Evolutionary conservation across 169 alveolate species (phyloP), one percentile per base, ranked within the genome.

Genomic region (Plasmodium fragile): DNA sequence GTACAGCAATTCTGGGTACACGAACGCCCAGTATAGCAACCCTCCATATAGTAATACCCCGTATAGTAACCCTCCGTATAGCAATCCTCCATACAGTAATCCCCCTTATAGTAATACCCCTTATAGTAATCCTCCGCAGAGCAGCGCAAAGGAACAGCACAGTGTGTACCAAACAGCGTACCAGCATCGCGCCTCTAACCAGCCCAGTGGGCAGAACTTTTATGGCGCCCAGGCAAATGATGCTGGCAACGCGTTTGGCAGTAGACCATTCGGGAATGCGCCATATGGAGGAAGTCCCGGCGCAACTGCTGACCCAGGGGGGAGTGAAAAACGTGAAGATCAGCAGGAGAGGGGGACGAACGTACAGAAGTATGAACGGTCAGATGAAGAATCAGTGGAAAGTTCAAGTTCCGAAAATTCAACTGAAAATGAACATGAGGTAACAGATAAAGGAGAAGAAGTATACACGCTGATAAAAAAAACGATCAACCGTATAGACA

Each of bases 401-500:
- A 87, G 89, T 71, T 87, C 93, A 5, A 87, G 93, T 53, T 83
- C 78, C 69, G 89, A 87, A 39, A 41, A 77, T 13, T 77, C 82
- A 22, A 87, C 89, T 87, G 89, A 87, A 55, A 22, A 55, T 69
- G 93, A 87, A 30, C 36, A 84, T n/a, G 41, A 73, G 18, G 89
- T 41, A 45, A 79, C 71, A 39, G 93, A 87, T 25, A 87, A 77
- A 16, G 93, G 83, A 3, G 93, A 71, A 59, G 93, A 84, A 52
- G n/a, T 87, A 55, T 87, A 77, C 52, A 87, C 89, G 10, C 39
- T 87, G 80, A 3, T 87, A 77, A 87, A 87, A 87, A 87, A 87
- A 41, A 87, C 93, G 7, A 55, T 34, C 8, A 87, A 87, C 41
- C 81, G 93, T 4, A 87, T 87, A 87, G 93, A 87, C 45, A 87